Evolutionary conservation across 768 basidiomycete species (phyloP).

Genomic region (Pisolithus marmoratus): DNA sequence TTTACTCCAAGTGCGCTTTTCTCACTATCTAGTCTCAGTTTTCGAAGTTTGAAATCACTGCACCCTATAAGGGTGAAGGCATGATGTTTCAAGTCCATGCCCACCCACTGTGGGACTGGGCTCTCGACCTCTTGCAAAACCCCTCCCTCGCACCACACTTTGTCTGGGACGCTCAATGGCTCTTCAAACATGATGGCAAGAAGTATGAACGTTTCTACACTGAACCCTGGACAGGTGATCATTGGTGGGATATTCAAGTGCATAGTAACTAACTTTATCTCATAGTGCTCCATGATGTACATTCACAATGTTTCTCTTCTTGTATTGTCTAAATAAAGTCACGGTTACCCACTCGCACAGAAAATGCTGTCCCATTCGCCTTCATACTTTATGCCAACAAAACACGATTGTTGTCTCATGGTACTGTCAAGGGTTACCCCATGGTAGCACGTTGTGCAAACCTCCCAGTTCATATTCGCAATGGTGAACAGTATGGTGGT

Average conservation of each 20-base stretch:
- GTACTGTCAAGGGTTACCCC: slow-evolving; percentile 33
- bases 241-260: slow-evolving; percentile 35
- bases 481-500: slow-evolving; percentile 30
- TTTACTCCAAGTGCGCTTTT: too few relatives aligned
- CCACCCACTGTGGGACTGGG: too few relatives aligned
- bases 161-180: too few relatives aligned
- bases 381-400: slow-evolving; percentile 39
- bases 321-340: neutral
- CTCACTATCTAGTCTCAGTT: neutral
- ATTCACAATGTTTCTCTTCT: too few relatives aligned
- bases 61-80: neutral
- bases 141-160: too few relatives aligned
- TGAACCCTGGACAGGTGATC: slow-evolving; percentile 35
- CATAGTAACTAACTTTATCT: neutral
- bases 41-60: neutral
- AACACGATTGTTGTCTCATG: slow-evolving; percentile 31
- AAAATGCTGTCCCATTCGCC: slow-evolving; percentile 19
- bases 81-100: neutral
- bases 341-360: neutral
- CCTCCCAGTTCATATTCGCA: slow-evolving; percentile 28
- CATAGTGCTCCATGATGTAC: too few relatives aligned
- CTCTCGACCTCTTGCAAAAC: too few relatives aligned
- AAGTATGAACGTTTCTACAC: slow-evolving; percentile 23
- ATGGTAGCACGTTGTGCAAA: slow-evolving; percentile 28
- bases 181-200: too few relatives aligned